Evolutionary conservation across 164 flowering plant genomes (phyloP).

Genomic region (Vitis amurensis): DNA sequence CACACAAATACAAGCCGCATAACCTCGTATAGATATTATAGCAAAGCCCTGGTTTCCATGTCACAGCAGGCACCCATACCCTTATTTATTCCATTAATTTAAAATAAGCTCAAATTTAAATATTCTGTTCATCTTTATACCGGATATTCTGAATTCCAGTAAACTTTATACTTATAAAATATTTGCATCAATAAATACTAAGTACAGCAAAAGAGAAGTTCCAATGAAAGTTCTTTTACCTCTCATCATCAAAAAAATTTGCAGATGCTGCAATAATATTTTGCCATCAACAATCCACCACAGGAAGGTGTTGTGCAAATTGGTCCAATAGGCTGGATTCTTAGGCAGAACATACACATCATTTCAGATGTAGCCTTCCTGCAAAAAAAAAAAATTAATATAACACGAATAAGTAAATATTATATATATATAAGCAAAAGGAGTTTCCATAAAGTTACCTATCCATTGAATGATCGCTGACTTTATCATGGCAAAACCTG

Average conservation of each 20-base stretch:
- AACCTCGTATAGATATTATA: too few relatives aligned
- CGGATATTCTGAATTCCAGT: too few relatives aligned
- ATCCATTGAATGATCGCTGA: constrained; percentile 95
- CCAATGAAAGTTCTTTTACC: constrained; percentile 35
- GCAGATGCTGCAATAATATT: constrained; percentile 84
- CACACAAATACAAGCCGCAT: too few relatives aligned
- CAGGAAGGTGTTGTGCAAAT: constrained; percentile 82
- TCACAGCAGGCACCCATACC: too few relatives aligned
- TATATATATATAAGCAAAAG: too few relatives aligned
- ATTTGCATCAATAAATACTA: neutral
- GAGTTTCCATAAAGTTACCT: constrained; percentile 40
- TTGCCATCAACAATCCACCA: constrained; percentile 75
- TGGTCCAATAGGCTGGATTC: constrained; percentile 84
- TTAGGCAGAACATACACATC: constrained; percentile 95
- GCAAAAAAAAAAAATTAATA: constrained; percentile 16
- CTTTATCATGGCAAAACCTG: constrained; percentile 93
- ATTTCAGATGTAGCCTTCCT: constrained; percentile 89
- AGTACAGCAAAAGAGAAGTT: neutral
- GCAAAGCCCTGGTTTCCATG: too few relatives aligned
- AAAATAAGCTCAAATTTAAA: too few relatives aligned
- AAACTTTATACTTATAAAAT: too few relatives aligned
- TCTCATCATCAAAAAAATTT: constrained; percentile 97
- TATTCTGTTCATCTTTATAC: too few relatives aligned
- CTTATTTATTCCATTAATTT: too few relatives aligned
- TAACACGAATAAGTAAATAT: neutral